These are phyloP conservation scores for Lycium barbarum DNA, from an alignment of 257 asterid genomes.

Conservation along the genomic window DNA sequence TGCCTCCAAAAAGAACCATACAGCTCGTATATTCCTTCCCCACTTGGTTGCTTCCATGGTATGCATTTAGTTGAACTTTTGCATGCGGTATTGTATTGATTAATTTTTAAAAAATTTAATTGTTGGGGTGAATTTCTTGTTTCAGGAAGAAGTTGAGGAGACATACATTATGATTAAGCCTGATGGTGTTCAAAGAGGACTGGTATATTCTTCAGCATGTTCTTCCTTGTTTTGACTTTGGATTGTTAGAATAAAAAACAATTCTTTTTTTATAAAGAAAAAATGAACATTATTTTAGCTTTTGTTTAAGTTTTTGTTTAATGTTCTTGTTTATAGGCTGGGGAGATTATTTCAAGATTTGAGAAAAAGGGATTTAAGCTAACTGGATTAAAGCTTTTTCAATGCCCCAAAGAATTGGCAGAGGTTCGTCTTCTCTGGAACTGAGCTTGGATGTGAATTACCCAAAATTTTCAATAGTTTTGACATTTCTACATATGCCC, in stretches of 20 bases:
- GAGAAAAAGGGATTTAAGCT: constrained; percentile 95
- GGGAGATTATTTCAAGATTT: constrained; percentile 89
- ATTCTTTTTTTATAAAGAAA: no score
- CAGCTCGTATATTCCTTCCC: constrained; percentile 70
- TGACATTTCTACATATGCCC: not conserved
- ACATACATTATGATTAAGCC: constrained; percentile 94
- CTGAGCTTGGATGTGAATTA: constrained; percentile 23
- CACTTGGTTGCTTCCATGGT: constrained; percentile 86
- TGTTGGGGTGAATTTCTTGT: not conserved
- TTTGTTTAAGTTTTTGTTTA: not conserved
- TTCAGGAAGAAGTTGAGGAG: constrained; percentile 72
- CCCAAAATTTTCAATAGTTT: not conserved
- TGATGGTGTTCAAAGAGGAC: constrained; percentile 97
- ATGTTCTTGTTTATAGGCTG: constrained; percentile 52
- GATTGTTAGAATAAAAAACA: not conserved
- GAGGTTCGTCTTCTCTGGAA: constrained; percentile 57
- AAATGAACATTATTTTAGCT: not conserved
- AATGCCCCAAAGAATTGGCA: constrained; percentile 84
- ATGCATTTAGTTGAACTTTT: not conserved
- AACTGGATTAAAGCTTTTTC: constrained; percentile 80
- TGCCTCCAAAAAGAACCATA: constrained; percentile 45
- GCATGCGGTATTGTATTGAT: not conserved
- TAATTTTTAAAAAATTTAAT: not conserved
- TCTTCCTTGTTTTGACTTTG: constrained; percentile 21
- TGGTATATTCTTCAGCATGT: constrained; percentile 52